Evolutionary conservation across 805 yeast species (phyloP).

Genomic region (Wickerhamomyces subpelliculosus): DNA sequence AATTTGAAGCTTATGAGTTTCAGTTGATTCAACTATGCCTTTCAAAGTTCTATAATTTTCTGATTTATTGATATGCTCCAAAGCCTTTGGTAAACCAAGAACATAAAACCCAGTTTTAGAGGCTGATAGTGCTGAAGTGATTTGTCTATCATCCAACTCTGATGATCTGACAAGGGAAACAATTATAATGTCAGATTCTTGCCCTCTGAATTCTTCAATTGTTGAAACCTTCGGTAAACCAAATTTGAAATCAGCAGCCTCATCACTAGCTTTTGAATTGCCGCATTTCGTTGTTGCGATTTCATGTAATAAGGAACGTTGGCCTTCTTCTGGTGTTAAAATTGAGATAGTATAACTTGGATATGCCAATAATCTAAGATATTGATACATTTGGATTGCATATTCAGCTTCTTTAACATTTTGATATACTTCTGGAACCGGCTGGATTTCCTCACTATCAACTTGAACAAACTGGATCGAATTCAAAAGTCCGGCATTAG

Average conservation of each 20-base stretch:
- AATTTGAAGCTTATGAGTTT: background rate
- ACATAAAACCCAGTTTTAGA: conserved; percentile 1
- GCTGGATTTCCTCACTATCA: conserved; percentile 11
- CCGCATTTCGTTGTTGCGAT: conserved; percentile 24
- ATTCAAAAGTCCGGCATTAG: background rate
- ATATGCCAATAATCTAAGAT: conserved; percentile 39
- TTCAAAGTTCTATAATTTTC: background rate
- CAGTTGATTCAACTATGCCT: background rate
- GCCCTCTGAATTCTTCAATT: background rate
- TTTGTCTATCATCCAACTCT: background rate
- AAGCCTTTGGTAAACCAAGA: background rate
- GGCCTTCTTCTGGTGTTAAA: conserved; percentile 33
- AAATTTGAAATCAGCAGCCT: background rate
- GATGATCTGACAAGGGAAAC: background rate
- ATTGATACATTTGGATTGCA: conserved; percentile 37
- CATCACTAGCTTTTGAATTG: background rate
- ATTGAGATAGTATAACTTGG: conserved; percentile 32
- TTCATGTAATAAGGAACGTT: conserved; percentile 35
- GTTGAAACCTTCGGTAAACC: no score
- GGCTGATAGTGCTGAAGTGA: background rate
- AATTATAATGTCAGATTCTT: conserved; percentile 3
- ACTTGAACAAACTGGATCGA: conserved; percentile 26
- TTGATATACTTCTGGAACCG: conserved; percentile 10
- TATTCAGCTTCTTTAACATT: conserved; percentile 43
- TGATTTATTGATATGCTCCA: no score